Evolutionary conservation across 2,329 filamentous ascomycete species (phyloP), one percentile per base, ranked within the genome.

Genomic region (Metarhizium robertsii): DNA sequence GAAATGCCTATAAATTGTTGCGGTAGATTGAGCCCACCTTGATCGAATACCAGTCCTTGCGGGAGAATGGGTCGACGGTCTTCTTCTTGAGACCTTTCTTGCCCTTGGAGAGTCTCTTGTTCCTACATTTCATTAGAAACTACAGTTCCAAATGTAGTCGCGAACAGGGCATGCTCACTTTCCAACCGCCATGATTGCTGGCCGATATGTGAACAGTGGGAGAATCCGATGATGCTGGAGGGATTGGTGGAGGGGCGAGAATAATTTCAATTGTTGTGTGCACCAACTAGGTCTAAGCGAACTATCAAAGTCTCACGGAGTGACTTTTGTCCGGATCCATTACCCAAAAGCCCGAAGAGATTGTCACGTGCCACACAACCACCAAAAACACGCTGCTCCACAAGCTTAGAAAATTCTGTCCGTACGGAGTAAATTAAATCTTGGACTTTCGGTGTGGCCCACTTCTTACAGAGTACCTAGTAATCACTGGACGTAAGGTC

Each of bases 11-110:
- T 25, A 38, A 18, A 18, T 38, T n/a, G 32, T n/a, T 34, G 38
- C 36, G 14, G 16, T 8, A 10, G 25, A n/a, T 32, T 36, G 14
- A 30, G 55, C 79, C 66, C 72, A 90, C 87, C 86, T 97, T 97
- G 79, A 99, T 86, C 71, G 87, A 89, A 82, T 92, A 99, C 90
- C 95, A 97, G 77, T 97, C 94, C 85, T 99, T 99, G 75, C 92
- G 89, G 72, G 92, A 85, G 84, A 97, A 97, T 72, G 94, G 92
- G 78, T 99, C 94, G 69, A 87, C 81, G 72, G 92, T 92, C 82
- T 92, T 92, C 92, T 99, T 97, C 90, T 97, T 97, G 76, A 97
- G 84, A 78, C 94, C 92, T 87, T 99, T 99, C 90, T 97, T 99
- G 82, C 94, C 94, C 86, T 99, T 99, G 66, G 94, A 97, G 83